These are phyloP conservation scores for Fusarium transvaalense DNA, from an alignment of 2,329 filamentous ascomycete species.

Conservation along the genomic window DNA sequence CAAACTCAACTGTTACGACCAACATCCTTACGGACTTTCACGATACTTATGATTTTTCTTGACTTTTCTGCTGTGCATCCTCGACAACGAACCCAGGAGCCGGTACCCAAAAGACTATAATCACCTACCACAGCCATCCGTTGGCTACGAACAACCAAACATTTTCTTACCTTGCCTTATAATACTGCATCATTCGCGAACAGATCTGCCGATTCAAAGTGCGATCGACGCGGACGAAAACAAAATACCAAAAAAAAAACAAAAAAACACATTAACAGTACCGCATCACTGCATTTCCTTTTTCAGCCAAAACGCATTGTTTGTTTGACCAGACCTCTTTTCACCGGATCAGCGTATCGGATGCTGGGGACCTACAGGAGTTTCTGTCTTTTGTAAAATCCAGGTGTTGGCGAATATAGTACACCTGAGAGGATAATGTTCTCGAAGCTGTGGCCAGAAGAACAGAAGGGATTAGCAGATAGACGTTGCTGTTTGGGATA, in stretches of 20 bases:
- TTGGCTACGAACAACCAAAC: slow-evolving; percentile 44
- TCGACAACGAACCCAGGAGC: slow-evolving; percentile 35
- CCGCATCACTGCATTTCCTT: slow-evolving; percentile 16
- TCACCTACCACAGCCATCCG: slow-evolving; percentile 38
- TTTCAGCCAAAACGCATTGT: slow-evolving; percentile 22
- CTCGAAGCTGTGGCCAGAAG: slow-evolving; percentile 32
- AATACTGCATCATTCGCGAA: slow-evolving; percentile 32
- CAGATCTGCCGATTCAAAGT: slow-evolving; percentile 28
- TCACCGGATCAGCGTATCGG: slow-evolving; percentile 33
- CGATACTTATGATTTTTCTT: slow-evolving; percentile 50
- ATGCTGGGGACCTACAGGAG: slow-evolving; percentile 40
- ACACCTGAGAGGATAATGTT: slow-evolving; percentile 39
- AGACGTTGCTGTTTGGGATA: slow-evolving; percentile 38
- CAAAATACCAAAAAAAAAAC: slow-evolving; percentile 35
- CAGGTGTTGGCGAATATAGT: slow-evolving; percentile 23
- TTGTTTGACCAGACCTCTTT: slow-evolving; percentile 36
- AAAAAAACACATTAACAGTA: slow-evolving; percentile 16
- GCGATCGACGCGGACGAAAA: slow-evolving; percentile 25
- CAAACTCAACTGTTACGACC: slow-evolving; percentile 44
- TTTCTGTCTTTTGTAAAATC: slow-evolving; percentile 38
- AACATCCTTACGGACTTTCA: slow-evolving; percentile 49
- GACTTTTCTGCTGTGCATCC: slow-evolving; percentile 28
- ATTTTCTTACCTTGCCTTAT: slow-evolving; percentile 33
- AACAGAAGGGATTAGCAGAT: slow-evolving; percentile 35
- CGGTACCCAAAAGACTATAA: slow-evolving; percentile 42